Base-by-base conservation (phyloP, 768 basidiomycete genomes). In the Russula sp. region DNA sequence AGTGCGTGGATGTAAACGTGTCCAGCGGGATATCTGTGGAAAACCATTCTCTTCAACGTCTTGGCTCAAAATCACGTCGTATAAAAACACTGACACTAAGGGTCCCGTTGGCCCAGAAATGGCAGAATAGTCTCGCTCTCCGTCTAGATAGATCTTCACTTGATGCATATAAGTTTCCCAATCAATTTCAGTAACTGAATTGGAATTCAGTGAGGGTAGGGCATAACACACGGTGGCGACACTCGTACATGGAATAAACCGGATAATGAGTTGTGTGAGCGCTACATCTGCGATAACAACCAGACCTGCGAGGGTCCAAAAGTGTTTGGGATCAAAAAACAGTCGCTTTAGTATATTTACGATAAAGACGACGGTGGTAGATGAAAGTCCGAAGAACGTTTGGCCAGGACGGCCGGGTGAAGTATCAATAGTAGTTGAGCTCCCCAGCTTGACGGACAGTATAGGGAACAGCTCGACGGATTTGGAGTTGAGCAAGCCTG, bases 161-260 rank as follows among this genome's bases (percentile, higher is more conserved):
- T 98, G 97, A 57, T 87, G 77, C 85, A 98, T 93, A 72, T 99
- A 99, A 0, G 97, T 98, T 70, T 87, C 82, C 86, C 92, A 98
- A 76, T 99, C 97, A 69, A 99, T 99, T 75, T 99, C 95, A 11
- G 97, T 98, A 76, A 95, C 96, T 98, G 77, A 55, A 57, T 68
- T 42, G 65, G 48, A 47, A 45, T 49, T 65, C 54, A 65, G 71
- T 71, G 60, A 69, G 54, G 27, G 34, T 51, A 48, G 20, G 55
- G 39, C 39, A 51, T 42, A 52, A 34, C 52, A 63, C 65, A 64
- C 11, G 39, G 39, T 57, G 48, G 57, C 55, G 75, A 89, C 78
- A 34, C 35, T 31, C 65, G 27, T 68, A 97, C 96, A 98, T 68
- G 91, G 82, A 59, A 97, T 79, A 71, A 86, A 86, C 49, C 77